A percentile compares a stretch with the other conserved stretches of the same genome.
These are phyloP conservation scores for Macrocybe gigantea DNA, from an alignment of 768 basidiomycete genomes.

Conservation along the genomic window DNA sequence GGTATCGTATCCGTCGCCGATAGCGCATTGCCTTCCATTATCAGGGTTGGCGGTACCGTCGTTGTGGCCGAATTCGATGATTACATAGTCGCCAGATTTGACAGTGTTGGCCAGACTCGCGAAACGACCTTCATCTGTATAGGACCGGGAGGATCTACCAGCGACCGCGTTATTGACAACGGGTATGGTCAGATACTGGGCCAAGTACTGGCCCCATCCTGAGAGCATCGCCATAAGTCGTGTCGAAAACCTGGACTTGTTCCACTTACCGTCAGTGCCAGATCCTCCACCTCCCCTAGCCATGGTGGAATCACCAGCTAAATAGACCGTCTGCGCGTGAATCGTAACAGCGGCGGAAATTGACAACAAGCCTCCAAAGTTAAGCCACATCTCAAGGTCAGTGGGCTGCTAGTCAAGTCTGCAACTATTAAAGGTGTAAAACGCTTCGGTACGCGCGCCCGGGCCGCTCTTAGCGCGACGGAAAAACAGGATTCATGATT, in stretches of 20 bases:
- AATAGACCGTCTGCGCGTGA: slow-evolving; percentile 9
- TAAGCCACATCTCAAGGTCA: no score
- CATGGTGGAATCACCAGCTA: slow-evolving; percentile 16
- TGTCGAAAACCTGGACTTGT: neutral
- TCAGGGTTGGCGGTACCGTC: slow-evolving; percentile 16
- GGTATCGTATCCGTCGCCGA: slow-evolving; percentile 14
- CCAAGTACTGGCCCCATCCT: slow-evolving; percentile 20
- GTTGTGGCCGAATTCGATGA: slow-evolving; percentile 30
- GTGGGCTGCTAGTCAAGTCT: no score
- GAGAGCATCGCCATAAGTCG: no score
- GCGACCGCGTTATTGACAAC: slow-evolving; percentile 27
- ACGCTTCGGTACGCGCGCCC: no score
- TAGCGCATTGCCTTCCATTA: slow-evolving; percentile 18
- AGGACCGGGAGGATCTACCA: slow-evolving; percentile 26
- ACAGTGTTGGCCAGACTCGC: slow-evolving; percentile 17
- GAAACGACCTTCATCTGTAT: slow-evolving; percentile 24
- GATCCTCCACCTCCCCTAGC: slow-evolving; percentile 9
- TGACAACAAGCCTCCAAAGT: neutral
- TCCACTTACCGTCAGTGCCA: slow-evolving; percentile 10
- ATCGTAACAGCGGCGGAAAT: neutral
- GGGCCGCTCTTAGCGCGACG: no score
- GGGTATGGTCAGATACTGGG: slow-evolving; percentile 17
- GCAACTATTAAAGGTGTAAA: no score
- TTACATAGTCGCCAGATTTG: slow-evolving; percentile 15
- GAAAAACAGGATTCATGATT: no score